Percentiles rank a stretch among this genome's conserved stretches.
phyloP scores from a whole-genome alignment of 441 rosid species.

The Mallotus repandus region DNA sequence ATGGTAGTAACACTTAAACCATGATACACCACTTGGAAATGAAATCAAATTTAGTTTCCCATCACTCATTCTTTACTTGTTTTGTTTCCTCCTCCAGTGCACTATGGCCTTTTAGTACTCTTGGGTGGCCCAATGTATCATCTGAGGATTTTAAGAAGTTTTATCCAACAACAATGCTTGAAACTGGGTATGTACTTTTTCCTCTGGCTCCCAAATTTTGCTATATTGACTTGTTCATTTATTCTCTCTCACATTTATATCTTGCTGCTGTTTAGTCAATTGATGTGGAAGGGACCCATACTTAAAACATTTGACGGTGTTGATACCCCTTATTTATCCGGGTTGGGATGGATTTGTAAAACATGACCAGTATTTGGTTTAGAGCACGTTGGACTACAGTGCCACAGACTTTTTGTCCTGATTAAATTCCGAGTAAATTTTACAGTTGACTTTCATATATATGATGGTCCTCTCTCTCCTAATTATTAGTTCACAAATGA shows the following conservation, averaged over 20 bases:
- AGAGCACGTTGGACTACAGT: background rate
- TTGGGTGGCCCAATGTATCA: conserved; percentile 94
- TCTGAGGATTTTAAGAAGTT: conserved; percentile 75
- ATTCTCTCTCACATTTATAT: background rate
- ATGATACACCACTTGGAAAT: background rate
- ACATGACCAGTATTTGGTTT: background rate
- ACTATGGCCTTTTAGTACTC: conserved; percentile 98
- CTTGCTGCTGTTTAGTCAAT: conserved; percentile 21
- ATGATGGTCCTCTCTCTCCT: background rate
- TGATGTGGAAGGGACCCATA: background rate
- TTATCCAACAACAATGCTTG: conserved; percentile 92
- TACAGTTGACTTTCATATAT: background rate
- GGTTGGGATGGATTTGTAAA: background rate
- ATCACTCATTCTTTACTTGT: background rate
- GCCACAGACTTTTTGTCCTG: background rate
- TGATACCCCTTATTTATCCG: background rate
- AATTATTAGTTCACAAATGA: too few species aligned
- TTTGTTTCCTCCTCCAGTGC: conserved; percentile 51
- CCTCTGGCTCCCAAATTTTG: conserved; percentile 17
- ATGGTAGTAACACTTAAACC: background rate
- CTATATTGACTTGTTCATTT: too few species aligned
- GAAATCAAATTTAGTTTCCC: background rate
- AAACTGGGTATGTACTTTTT: conserved; percentile 73
- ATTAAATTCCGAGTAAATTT: background rate
- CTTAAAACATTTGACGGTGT: background rate